Conservation (phyloP, 108 stramenopile genomes). For the Skeletonema potamos region DNA sequence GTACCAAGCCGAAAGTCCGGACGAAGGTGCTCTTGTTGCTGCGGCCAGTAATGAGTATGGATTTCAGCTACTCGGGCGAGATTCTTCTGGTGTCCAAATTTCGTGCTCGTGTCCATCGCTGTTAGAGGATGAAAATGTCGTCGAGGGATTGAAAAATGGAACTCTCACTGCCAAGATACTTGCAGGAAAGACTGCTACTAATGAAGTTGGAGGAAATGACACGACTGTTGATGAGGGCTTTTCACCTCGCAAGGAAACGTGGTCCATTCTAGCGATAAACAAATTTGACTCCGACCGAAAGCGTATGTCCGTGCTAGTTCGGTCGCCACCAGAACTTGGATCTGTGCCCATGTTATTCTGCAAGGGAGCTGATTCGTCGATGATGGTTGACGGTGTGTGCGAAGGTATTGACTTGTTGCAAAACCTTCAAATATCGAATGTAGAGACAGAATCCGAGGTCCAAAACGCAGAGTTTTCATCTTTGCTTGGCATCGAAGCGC, state of each 20-base stretch:
- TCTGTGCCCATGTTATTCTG: conserved; percentile 75
- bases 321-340: conserved; percentile 78
- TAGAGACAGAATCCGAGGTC: conserved; percentile 8
- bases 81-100: conserved; percentile 69
- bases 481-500: conserved; percentile 70
- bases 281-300: conserved; percentile 95
- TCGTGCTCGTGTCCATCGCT: conserved; percentile 66
- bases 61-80: conserved; percentile 81
- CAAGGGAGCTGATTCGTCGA: conserved; percentile 94
- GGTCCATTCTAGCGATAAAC: conserved; percentile 89
- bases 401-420: conserved; percentile 32
- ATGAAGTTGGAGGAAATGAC: conserved; percentile 9
- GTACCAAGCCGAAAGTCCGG: conserved; percentile 92
- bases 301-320: conserved; percentile 93
- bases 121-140: conserved; percentile 47
- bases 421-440: conserved; percentile 5
- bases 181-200: conserved; percentile 57
- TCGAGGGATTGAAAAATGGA: conserved; percentile 58
- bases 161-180: conserved; percentile 43
- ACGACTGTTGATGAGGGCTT: conserved; percentile 13
- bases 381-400: conserved; percentile 70
- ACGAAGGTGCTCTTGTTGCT: conserved; percentile 88
- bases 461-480: conserved; percentile 58
- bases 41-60: conserved; percentile 76
- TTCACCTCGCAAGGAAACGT: conserved; percentile 56